Percentiles rank a stretch among this genome's conserved stretches.
Conservation (phyloP, 306 rosid genomes). For the Fragaria vesca region DNA sequence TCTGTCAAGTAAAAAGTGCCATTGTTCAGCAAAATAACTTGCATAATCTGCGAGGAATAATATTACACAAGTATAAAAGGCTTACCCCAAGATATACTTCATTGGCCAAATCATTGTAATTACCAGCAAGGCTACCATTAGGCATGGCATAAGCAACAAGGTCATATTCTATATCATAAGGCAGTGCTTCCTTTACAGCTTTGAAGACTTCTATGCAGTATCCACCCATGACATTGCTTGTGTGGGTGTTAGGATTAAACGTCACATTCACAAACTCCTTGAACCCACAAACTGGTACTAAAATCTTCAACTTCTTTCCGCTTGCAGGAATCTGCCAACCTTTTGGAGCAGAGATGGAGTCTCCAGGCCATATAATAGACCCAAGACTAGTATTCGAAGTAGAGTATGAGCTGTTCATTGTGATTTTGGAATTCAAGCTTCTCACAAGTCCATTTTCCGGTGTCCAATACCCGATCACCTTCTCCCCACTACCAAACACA, state of each 20-base stretch:
- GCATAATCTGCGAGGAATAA: not conserved
- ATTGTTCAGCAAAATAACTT: not conserved
- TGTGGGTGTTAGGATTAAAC: conserved; percentile 1
- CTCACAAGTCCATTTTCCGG: conserved; percentile 34
- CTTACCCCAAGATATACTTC: conserved; percentile 28
- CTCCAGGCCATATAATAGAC: conserved; percentile 41
- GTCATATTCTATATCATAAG: conserved; percentile 19
- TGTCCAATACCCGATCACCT: conserved; percentile 50
- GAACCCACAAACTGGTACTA: conserved; percentile 20
- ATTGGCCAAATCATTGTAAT: conserved; percentile 22
- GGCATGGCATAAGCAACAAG: conserved; percentile 12
- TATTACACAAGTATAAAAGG: not conserved
- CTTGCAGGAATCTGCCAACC: conserved; percentile 33
- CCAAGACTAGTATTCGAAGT: conserved; percentile 3
- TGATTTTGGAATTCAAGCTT: conserved; percentile 6
- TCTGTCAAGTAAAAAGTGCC: conserved; percentile 1
- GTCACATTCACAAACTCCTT: conserved; percentile 8
- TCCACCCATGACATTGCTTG: not conserved
- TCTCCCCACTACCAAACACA: conserved; percentile 42
- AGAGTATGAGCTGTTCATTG: not conserved
- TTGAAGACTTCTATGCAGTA: conserved; percentile 29
- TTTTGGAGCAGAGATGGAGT: conserved; percentile 17
- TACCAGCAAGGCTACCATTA: not conserved
- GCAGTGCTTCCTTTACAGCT: conserved; percentile 10
- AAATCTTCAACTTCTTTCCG: conserved; percentile 16